Percentiles rank a stretch among this genome's conserved stretches.
These are phyloP conservation scores for Ilyonectria mors-panacis DNA, from an alignment of 2,329 filamentous ascomycete genomes.

Conservation along the genomic window DNA sequence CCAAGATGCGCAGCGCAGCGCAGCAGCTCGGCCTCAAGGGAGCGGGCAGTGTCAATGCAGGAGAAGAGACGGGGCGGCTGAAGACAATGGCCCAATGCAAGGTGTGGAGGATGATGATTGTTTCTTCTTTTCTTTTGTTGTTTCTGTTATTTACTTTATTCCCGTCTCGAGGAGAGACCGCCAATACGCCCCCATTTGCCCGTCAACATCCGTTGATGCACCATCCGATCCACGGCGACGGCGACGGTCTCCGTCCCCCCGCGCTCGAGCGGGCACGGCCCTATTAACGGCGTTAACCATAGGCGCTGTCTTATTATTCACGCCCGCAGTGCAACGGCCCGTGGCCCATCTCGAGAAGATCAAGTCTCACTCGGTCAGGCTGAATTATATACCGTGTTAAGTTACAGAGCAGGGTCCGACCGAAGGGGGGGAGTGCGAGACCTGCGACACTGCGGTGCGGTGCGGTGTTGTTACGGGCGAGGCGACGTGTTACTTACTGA, in stretches of 20 bases:
- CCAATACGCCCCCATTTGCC: background rate
- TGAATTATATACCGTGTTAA: too few relatives aligned
- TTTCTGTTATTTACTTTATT: background rate
- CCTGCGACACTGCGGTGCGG: too few relatives aligned
- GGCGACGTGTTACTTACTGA: too few relatives aligned
- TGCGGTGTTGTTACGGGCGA: too few relatives aligned
- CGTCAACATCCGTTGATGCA: too few relatives aligned
- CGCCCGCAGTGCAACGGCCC: too few relatives aligned
- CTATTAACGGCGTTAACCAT: too few relatives aligned
- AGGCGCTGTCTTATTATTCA: too few relatives aligned
- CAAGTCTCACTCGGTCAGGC: background rate
- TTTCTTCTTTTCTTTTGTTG: background rate
- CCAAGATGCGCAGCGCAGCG: background rate
- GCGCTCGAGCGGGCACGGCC: too few relatives aligned
- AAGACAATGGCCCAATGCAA: slow-evolving; percentile 1
- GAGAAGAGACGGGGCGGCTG: slow-evolving; percentile 1
- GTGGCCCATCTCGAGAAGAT: background rate
- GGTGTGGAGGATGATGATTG: background rate
- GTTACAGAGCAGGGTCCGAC: background rate
- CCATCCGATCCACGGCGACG: too few relatives aligned
- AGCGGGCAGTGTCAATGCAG: slow-evolving; percentile 17
- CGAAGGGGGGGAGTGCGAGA: background rate
- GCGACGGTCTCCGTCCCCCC: too few relatives aligned
- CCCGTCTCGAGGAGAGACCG: background rate
- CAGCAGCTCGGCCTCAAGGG: slow-evolving; percentile 30